Base-by-base conservation (phyloP, 2,329 filamentous ascomycete species). In the Pseudogymnoascus sp. region DNA sequence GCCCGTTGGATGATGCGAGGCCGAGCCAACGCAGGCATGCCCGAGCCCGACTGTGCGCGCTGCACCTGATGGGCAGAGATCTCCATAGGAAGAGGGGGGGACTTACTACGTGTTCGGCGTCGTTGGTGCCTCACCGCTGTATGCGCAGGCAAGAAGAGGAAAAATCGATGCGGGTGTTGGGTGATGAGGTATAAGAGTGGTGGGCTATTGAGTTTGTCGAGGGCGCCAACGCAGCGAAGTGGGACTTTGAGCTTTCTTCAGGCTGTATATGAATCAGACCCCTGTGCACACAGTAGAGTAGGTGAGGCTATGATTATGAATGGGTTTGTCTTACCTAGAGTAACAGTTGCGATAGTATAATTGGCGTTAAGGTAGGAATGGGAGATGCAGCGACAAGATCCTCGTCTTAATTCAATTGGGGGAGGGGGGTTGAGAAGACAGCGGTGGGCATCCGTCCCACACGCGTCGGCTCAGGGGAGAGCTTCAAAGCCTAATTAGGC, bases 91-190 rank as follows among this genome's bases (percentile, higher is more conserved):
- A 40, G 23, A 16, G 16, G 37, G 37, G 31, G 56, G 11, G 2
- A 60, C 56, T 60, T 60, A 60, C 56, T 37, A 60, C 56, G 56
- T 60, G 56, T 37, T 37, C 56, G 56, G 18, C 31, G 56, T 23
- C n/a, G 56, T 60, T 37, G 56, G 46, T 53, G 56, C 56, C 56
- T 60, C 56, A 60, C 56, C 56, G 56, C 56, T 60, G 56, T 53
- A 53, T 53, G 46, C 46, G 46, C 46, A 53, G 46, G 46, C 25
- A 53, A 31, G 18, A 23, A 18, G 16, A 31, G 31, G 12, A 12
- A 53, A 53, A 8, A 53, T n/a, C 46, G 46, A 53, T 53, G 46
- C 46, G 46, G 46, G 46, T 7, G 56, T 23, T 60, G 37, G 56
- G 56, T 37, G 56, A 18, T 37, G 31, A 60, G 37, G 56, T 60